Conservation (phyloP, 805 yeast genomes). For the Myxozyma monticola region DNA sequence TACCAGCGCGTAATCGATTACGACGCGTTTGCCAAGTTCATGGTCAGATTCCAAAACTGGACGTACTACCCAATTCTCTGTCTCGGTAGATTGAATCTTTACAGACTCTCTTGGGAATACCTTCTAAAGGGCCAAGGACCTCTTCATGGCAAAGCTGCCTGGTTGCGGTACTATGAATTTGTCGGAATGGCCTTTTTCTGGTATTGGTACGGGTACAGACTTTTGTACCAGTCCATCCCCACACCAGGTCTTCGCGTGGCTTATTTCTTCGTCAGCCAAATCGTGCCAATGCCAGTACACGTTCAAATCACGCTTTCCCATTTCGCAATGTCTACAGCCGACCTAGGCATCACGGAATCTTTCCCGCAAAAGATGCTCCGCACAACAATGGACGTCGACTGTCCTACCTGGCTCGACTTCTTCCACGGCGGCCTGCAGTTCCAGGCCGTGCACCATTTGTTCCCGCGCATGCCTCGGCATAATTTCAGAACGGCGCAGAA, state of each 20-base stretch:
- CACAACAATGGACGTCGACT: constrained; percentile 93
- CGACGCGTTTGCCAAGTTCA: constrained; percentile 59
- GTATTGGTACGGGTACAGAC: constrained; percentile 77
- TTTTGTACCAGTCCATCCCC: constrained; percentile 54
- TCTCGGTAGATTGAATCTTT: constrained; percentile 84
- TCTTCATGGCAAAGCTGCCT: constrained; percentile 75
- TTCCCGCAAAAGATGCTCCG: constrained; percentile 78
- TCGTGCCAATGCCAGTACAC: constrained; percentile 87
- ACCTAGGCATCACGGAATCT: constrained; percentile 75
- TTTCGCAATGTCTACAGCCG: constrained; percentile 91
- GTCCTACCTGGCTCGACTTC: constrained; percentile 90
- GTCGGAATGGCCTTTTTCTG: constrained; percentile 67
- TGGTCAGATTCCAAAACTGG: constrained; percentile 66
- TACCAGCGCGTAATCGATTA: constrained; percentile 67
- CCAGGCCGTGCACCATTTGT: constrained; percentile 86
- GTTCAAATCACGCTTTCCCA: constrained; percentile 88
- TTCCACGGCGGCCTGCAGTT: constrained; percentile 91
- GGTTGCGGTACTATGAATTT: constrained; percentile 79
- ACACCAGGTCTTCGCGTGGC: constrained; percentile 55
- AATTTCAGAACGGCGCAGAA: constrained; percentile 77
- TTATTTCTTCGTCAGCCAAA: constrained; percentile 70
- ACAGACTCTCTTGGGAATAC: constrained; percentile 78
- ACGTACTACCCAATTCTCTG: constrained; percentile 75
- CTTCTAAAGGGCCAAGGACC: constrained; percentile 78
- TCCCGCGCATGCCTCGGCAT: constrained; percentile 87